Percentiles rank a stretch among this genome's conserved stretches.
These are phyloP conservation scores for Sporothrix mexicana DNA, from an alignment of 2,329 filamentous ascomycete genomes.

Conservation along the genomic window DNA sequence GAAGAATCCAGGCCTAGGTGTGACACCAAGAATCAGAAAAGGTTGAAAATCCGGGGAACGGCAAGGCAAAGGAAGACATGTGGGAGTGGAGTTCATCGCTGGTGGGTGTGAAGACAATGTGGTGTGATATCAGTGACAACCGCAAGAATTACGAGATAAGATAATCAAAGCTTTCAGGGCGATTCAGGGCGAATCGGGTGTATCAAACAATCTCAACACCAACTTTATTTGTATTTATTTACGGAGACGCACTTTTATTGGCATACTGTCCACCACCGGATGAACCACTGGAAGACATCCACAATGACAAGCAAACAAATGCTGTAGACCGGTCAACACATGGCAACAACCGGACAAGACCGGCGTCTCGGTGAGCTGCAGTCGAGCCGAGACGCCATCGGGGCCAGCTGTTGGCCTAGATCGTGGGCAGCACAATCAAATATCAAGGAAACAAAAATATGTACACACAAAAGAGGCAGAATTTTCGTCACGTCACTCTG, in stretches of 20 bases:
- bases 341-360: background rate
- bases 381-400: conserved; percentile 18
- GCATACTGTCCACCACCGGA: too few relatives aligned
- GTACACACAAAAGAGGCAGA: background rate
- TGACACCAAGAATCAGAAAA: too few relatives aligned
- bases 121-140: too few relatives aligned
- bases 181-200: too few relatives aligned
- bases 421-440: background rate
- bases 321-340: background rate
- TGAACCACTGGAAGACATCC: too few relatives aligned
- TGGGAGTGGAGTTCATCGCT: background rate
- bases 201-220: background rate
- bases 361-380: conserved; percentile 16
- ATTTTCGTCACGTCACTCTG: background rate
- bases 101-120: too few relatives aligned
- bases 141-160: too few relatives aligned
- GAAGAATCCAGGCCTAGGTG: too few relatives aligned
- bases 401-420: background rate
- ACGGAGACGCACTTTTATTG: background rate
- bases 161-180: too few relatives aligned
- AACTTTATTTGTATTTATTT: background rate
- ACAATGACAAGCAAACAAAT: background rate
- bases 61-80: background rate
- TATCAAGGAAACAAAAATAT: background rate
- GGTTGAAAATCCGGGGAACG: background rate